These are phyloP conservation scores for Aspergillus conjunctus DNA, from an alignment of 495 filamentous ascomycete genomes.

Conservation along the genomic window DNA sequence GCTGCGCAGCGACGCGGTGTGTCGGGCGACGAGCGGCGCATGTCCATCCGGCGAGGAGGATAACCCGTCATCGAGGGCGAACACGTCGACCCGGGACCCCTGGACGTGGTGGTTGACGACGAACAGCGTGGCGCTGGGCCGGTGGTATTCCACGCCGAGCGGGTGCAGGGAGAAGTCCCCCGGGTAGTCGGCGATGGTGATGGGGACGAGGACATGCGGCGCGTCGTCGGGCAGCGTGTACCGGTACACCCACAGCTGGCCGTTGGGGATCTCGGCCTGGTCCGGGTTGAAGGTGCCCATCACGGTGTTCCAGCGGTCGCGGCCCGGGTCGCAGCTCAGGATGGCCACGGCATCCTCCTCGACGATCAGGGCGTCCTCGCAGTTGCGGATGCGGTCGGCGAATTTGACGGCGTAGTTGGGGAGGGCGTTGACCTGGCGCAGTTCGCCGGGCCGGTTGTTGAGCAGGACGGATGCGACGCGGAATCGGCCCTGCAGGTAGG, in stretches of 20 bases:
- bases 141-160: slow-evolving; percentile 46
- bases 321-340: slow-evolving; percentile 44
- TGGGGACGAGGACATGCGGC: slow-evolving; percentile 28
- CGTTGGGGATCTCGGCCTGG: slow-evolving; percentile 25
- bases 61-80: slow-evolving; percentile 47
- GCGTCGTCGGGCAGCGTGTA: slow-evolving; percentile 31
- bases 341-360: slow-evolving; percentile 39
- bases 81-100: slow-evolving; percentile 51
- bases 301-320: slow-evolving; percentile 52
- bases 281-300: slow-evolving; percentile 42
- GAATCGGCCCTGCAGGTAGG: slow-evolving; percentile 4
- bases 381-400: slow-evolving; percentile 43
- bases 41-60: slow-evolving; percentile 17
- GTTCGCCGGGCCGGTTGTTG: slow-evolving; percentile 30
- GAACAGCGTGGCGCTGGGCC: slow-evolving; percentile 37
- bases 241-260: slow-evolving; percentile 39
- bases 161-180: slow-evolving; percentile 42
- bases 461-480: neutral
- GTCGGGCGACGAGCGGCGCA: slow-evolving; percentile 22
- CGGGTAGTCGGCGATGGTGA: slow-evolving; percentile 36
- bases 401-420: slow-evolving; percentile 35
- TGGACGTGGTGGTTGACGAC: slow-evolving; percentile 29
- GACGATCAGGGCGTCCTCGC: slow-evolving; percentile 48
- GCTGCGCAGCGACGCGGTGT: slow-evolving; percentile 31
- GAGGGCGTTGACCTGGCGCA: slow-evolving; percentile 32